Evolutionary conservation across 768 basidiomycete genomes (phyloP), one percentile per base, ranked within the genome.

Genomic region (Amanita muscaria): DNA sequence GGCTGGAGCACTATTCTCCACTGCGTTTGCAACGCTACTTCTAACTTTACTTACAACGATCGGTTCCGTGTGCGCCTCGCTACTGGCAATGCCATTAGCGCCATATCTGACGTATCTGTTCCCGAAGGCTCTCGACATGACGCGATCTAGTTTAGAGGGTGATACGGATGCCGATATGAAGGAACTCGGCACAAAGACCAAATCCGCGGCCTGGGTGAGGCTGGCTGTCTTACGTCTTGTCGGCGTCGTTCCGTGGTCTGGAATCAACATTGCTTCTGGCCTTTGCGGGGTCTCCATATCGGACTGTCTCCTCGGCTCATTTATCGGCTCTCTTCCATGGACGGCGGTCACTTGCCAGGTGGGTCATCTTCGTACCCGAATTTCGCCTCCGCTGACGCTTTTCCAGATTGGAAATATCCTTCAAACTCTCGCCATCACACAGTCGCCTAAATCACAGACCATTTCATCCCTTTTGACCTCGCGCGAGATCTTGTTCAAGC

Each of bases 181-280:
- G 31, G 56, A 61, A 52, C 66, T 68, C 49, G 56, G 54, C 30
- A 58, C 52, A 48, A 41, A 48, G 44, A 49, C 48, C 23, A 59
- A 59, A 46, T 69, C 73, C 5, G 63, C 72, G 8, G 63, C 80
- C 2, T 96, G 93, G 92, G 81, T 91, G 34, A 79, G 91, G 31
- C 67, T 96, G 34, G 83, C 90, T 3, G 76, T 94, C 47, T 75
- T 97, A 50, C 79, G 93, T 39, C 79, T 94, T 47, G 77, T 94
- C 55, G 93, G 93, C 15, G 79, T 97, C 44, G 89, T 96, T 3
- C 93, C 93, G 4, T 97, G 93, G 93, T 89, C 88, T 46, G 91
- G 89, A 48, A 90, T 97, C 70, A 97, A 97, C 61, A 86, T 97
- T 47, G 92, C 92, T 35, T 94, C 86, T 62, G 92, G 92, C 41